Evolutionary conservation across 768 basidiomycete species (phyloP).

Genomic region (Boletus rufocinnamomeus): DNA sequence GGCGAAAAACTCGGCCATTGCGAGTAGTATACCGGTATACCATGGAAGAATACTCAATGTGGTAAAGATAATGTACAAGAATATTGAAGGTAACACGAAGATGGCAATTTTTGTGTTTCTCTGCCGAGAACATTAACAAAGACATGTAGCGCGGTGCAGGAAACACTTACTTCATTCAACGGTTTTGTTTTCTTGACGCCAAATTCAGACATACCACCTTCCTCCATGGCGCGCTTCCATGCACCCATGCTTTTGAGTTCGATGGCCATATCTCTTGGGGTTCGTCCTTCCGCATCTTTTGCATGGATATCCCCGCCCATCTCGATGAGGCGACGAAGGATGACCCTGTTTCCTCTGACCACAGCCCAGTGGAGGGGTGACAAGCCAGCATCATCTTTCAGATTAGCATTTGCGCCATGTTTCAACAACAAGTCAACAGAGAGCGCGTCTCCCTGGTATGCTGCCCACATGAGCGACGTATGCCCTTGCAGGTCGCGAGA

Average conservation of each 20-base stretch:
- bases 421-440: constrained; percentile 88
- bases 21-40: constrained; percentile 85
- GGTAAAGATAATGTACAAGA: constrained; percentile 81
- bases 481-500: constrained; percentile 90
- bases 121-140: constrained; percentile 37
- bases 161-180: constrained; percentile 64
- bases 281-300: constrained; percentile 83
- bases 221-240: constrained; percentile 86
- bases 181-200: constrained; percentile 66
- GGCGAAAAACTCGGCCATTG: constrained; percentile 83
- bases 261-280: constrained; percentile 91
- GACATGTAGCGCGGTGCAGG: background rate
- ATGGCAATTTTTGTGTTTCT: constrained; percentile 81
- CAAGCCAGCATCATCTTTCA: constrained; percentile 80
- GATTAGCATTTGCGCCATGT: constrained; percentile 79
- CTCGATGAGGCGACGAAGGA: constrained; percentile 82
- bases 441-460: constrained; percentile 96
- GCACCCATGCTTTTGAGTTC: constrained; percentile 90
- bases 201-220: constrained; percentile 80
- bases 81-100: constrained; percentile 74
- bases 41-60: constrained; percentile 84
- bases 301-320: constrained; percentile 81
- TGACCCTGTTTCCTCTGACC: constrained; percentile 87
- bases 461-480: constrained; percentile 97
- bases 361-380: constrained; percentile 97